phyloP scores from a whole-genome alignment of 2,329 filamentous ascomycete genomes.

The Fusarium virguliforme region DNA sequence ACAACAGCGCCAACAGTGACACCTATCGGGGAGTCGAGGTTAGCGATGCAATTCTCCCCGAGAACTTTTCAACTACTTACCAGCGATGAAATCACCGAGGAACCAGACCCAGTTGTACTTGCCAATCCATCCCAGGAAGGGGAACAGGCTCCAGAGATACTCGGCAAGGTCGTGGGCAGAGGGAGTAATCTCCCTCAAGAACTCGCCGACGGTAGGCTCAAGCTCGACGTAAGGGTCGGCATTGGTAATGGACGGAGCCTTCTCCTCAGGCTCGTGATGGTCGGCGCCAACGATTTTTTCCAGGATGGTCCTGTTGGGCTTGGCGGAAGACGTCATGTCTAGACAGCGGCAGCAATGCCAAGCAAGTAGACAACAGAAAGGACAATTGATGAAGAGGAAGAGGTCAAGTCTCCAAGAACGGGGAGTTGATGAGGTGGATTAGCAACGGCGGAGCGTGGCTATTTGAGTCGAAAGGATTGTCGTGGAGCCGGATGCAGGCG shows the following conservation, averaged over 20 bases:
- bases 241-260: slow-evolving; percentile 56
- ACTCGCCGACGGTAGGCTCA: slow-evolving; percentile 62
- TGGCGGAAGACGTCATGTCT: slow-evolving; percentile 43
- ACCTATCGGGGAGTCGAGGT: slow-evolving; percentile 49
- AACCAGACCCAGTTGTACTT: slow-evolving; percentile 67
- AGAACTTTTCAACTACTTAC: slow-evolving; percentile 48
- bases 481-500: slow-evolving; percentile 31
- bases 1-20: slow-evolving; percentile 68
- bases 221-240: slow-evolving; percentile 59
- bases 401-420: slow-evolving; percentile 26
- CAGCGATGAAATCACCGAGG: slow-evolving; percentile 64
- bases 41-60: slow-evolving; percentile 34
- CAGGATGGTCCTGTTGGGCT: slow-evolving; percentile 47
- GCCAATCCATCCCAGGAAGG: slow-evolving; percentile 66
- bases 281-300: slow-evolving; percentile 56
- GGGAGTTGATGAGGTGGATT: slow-evolving; percentile 33
- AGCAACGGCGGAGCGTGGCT: slow-evolving; percentile 32
- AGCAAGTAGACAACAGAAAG: not conserved
- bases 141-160: slow-evolving; percentile 63
- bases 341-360: not conserved
- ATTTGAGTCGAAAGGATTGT: slow-evolving; percentile 33
- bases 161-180: slow-evolving; percentile 49
- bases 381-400: slow-evolving; percentile 5
- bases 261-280: slow-evolving; percentile 53
- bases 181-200: slow-evolving; percentile 58